Percentiles rank a stretch among this genome's conserved stretches.
phyloP scores from a whole-genome alignment of 2,329 filamentous ascomycete genomes.

The Fulvia fulva region DNA sequence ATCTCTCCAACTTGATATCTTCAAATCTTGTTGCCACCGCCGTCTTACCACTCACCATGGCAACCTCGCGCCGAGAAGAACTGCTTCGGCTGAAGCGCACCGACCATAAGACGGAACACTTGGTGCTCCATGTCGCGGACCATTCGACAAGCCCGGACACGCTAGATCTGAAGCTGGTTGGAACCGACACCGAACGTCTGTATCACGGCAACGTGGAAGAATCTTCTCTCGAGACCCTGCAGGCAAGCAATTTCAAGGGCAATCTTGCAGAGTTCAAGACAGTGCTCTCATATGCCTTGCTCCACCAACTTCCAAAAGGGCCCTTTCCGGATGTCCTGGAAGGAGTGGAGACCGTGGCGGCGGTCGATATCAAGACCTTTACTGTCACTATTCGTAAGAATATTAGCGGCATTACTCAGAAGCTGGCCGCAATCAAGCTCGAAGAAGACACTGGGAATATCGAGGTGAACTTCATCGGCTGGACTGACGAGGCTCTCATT shows the following conservation, averaged over 20 bases:
- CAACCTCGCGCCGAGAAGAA: conserved; percentile 13
- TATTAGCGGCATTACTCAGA: conserved; percentile 67
- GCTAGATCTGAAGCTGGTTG: conserved; percentile 64
- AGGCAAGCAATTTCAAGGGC: conserved; percentile 52
- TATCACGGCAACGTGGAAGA: conserved; percentile 61
- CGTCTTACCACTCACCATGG: conserved; percentile 5
- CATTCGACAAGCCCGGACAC: conserved; percentile 42
- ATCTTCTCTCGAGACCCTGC: conserved; percentile 51
- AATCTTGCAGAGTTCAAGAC: conserved; percentile 63
- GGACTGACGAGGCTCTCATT: conserved; percentile 60
- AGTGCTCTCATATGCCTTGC: conserved; percentile 56
- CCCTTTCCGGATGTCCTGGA: conserved; percentile 45
- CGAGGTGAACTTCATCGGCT: conserved; percentile 64
- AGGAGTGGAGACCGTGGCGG: conserved; percentile 57
- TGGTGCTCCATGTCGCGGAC: conserved; percentile 59
- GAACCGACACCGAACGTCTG: conserved; percentile 62
- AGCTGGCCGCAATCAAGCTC: conserved; percentile 62
- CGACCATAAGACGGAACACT: conserved; percentile 34
- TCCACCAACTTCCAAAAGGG: conserved; percentile 40
- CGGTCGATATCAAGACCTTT: conserved; percentile 51
- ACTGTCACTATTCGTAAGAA: conserved; percentile 62
- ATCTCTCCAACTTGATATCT: not conserved
- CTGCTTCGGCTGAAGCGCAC: conserved; percentile 59
- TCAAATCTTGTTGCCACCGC: not conserved
- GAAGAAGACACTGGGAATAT: conserved; percentile 51